Evolutionary conservation across 306 rosid species (phyloP).

Genomic region (Quillaja saponaria): DNA sequence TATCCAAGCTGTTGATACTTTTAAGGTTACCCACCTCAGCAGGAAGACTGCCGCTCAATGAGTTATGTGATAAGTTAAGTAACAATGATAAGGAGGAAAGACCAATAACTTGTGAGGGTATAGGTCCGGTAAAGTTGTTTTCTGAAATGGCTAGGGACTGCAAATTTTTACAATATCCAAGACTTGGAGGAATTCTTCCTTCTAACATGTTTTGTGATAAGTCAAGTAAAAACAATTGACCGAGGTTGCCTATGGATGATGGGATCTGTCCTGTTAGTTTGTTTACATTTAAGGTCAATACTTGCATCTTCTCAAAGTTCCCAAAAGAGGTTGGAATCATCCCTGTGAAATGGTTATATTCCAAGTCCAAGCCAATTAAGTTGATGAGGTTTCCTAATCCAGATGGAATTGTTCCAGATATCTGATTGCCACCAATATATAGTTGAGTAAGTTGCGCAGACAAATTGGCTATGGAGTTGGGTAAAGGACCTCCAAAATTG

Average conservation of each 20-base stretch:
- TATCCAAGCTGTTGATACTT: neutral
- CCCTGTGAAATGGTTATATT: neutral
- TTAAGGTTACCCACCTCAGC: neutral
- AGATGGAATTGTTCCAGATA: constrained; percentile 1
- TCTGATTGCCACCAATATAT: neutral
- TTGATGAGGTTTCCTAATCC: constrained; percentile 12
- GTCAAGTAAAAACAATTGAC: neutral
- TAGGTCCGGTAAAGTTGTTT: neutral
- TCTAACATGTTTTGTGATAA: constrained; percentile 24
- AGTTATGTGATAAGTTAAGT: constrained; percentile 14
- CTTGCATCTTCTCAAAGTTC: neutral
- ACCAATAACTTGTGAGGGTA: constrained; percentile 1
- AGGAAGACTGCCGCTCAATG: constrained; percentile 5
- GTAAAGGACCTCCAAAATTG: constrained; percentile 28
- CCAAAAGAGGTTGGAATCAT: constrained; percentile 3
- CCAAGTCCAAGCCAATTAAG: neutral
- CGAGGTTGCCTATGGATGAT: constrained; percentile 21
- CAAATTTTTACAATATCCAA: constrained; percentile 5
- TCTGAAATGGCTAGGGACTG: too few relatives aligned
- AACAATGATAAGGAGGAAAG: neutral
- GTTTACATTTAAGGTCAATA: neutral
- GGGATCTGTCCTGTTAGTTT: constrained; percentile 12
- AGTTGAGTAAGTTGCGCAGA: constrained; percentile 21
- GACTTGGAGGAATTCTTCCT: constrained; percentile 23
- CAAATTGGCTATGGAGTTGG: constrained; percentile 14